phyloP scores from a whole-genome alignment of 345 rosid genomes.

The Jatropha curcas region DNA sequence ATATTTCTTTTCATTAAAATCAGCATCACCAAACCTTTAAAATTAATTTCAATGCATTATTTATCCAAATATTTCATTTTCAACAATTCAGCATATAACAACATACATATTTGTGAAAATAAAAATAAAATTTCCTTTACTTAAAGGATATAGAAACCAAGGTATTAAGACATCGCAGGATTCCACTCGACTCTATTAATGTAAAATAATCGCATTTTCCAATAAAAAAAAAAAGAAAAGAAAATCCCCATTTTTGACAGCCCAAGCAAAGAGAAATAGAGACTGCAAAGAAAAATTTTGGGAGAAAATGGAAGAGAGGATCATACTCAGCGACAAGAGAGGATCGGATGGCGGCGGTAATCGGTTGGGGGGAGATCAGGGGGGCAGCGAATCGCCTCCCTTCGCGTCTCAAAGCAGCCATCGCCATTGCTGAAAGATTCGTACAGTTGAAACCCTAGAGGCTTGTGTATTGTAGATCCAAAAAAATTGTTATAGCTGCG shows the following conservation, averaged over 20 bases:
- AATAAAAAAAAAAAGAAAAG: background rate
- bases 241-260: no score
- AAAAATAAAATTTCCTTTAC: no score
- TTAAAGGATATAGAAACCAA: background rate
- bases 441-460: constrained; percentile 12
- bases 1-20: background rate
- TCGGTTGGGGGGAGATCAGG: constrained; percentile 19
- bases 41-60: background rate
- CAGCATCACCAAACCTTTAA: background rate
- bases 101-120: no score
- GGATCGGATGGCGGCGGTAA: constrained; percentile 28
- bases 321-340: constrained; percentile 25
- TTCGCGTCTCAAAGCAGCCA: constrained; percentile 30
- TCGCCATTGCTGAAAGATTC: constrained; percentile 22
- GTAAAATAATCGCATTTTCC: background rate
- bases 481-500: background rate
- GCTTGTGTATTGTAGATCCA: background rate
- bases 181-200: background rate
- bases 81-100: background rate
- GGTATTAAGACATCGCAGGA: no score
- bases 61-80: background rate
- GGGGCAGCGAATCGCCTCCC: constrained; percentile 27
- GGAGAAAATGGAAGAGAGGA: background rate
- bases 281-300: background rate
- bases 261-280: no score